Evolutionary conservation across 306 rosid genomes (phyloP).

Genomic region (Corylus heterophylla): DNA sequence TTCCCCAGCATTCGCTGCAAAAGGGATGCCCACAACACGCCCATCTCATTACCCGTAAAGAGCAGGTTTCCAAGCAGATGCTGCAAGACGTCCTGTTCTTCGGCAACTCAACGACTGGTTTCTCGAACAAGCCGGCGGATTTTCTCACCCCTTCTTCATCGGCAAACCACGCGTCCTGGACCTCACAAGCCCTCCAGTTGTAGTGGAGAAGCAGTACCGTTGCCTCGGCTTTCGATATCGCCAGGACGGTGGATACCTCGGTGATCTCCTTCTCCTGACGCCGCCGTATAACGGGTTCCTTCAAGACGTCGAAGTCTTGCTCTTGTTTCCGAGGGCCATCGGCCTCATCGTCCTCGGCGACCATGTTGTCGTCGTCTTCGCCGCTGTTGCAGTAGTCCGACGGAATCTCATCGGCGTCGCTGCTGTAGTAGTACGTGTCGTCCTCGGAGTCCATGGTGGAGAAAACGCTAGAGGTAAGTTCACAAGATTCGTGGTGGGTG

Average conservation of each 20-base stretch:
- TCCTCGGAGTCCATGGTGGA: no score
- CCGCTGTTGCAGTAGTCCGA: no score
- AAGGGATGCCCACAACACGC: constrained; percentile 23
- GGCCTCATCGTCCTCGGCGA: background rate
- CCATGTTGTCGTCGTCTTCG: no score
- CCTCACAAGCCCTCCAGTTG: constrained; percentile 1
- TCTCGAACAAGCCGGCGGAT: background rate
- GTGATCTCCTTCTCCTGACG: background rate
- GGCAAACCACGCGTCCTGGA: constrained; percentile 10
- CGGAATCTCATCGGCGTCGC: no score
- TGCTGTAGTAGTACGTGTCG: no score
- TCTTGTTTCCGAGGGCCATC: background rate
- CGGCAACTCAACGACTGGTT: background rate
- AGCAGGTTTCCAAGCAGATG: background rate
- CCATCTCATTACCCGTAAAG: background rate
- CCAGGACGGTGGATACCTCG: background rate
- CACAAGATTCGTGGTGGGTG: no score
- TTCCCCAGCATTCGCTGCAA: constrained; percentile 12
- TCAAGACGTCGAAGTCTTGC: background rate
- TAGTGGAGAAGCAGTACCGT: constrained; percentile 8
- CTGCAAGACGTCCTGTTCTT: background rate
- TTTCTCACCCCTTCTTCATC: constrained; percentile 15
- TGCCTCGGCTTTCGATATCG: background rate
- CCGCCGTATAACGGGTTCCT: background rate
- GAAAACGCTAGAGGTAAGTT: no score